Conservation (phyloP, 805 yeast species). For the Zygosaccharomyces bailii region DNA sequence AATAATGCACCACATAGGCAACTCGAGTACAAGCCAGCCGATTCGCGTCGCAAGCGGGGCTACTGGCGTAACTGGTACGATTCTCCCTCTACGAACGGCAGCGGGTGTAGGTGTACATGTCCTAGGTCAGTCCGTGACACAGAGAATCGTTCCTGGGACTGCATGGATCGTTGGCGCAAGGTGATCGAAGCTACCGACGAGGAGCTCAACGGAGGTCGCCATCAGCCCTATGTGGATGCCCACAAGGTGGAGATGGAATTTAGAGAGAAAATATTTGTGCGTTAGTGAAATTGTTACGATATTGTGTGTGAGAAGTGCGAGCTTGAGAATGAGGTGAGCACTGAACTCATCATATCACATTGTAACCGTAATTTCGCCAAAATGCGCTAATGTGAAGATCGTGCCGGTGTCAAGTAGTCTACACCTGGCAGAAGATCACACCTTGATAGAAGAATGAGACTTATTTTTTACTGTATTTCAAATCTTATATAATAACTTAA, state of each 20-base stretch:
- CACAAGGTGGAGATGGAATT: slow-evolving; percentile 9
- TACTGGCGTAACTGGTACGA: slow-evolving; percentile 34
- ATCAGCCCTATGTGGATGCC: slow-evolving; percentile 8
- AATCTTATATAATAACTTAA: too few relatives aligned
- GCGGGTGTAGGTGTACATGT: slow-evolving; percentile 87
- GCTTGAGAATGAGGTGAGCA: too few relatives aligned
- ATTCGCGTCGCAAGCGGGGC: slow-evolving; percentile 23
- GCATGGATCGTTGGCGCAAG: slow-evolving; percentile 51
- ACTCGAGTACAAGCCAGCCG: slow-evolving; percentile 40
- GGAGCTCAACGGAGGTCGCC: slow-evolving; percentile 9
- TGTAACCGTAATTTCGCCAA: too few relatives aligned
- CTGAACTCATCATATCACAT: too few relatives aligned
- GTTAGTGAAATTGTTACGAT: background rate
- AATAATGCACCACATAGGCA: slow-evolving; percentile 46
- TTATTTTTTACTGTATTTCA: too few relatives aligned
- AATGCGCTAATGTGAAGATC: too few relatives aligned
- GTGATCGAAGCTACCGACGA: slow-evolving; percentile 17
- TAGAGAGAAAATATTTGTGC: slow-evolving; percentile 6
- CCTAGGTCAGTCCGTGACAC: slow-evolving; percentile 51
- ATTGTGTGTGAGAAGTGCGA: too few relatives aligned
- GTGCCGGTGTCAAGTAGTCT: too few relatives aligned
- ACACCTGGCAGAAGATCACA: too few relatives aligned
- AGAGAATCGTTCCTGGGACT: slow-evolving; percentile 52
- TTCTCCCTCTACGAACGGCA: slow-evolving; percentile 43
- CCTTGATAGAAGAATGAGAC: too few relatives aligned